Conservation (phyloP, 352 stramenopile species). For the Pythium sukuiense region DNA sequence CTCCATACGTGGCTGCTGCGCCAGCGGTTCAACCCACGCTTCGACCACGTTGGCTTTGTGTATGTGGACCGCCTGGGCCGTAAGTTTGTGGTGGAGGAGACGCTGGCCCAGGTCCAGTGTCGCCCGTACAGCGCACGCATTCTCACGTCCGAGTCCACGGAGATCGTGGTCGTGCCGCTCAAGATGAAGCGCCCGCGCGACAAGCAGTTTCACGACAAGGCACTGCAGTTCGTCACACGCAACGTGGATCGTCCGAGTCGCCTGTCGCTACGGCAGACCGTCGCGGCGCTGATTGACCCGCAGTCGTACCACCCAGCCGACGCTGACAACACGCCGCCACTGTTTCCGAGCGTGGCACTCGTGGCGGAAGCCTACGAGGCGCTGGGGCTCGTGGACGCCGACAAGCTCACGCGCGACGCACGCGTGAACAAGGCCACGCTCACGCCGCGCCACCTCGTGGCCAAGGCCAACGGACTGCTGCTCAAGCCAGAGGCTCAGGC, state of each 20-base stretch:
- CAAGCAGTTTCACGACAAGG: slow-evolving; percentile 62
- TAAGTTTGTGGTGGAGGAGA: slow-evolving; percentile 87
- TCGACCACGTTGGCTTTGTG: slow-evolving; percentile 81
- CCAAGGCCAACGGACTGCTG: slow-evolving; percentile 39
- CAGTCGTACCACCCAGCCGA: slow-evolving; percentile 20
- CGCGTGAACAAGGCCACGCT: slow-evolving; percentile 37
- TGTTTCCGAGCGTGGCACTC: slow-evolving; percentile 63
- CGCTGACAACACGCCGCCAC: slow-evolving; percentile 16
- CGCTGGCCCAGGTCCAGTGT: slow-evolving; percentile 73
- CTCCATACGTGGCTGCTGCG: slow-evolving; percentile 67
- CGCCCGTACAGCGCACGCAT: slow-evolving; percentile 76
- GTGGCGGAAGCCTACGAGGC: slow-evolving; percentile 69
- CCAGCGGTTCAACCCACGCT: slow-evolving; percentile 55
- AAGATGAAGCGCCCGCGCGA: slow-evolving; percentile 54
- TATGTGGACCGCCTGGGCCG: slow-evolving; percentile 78
- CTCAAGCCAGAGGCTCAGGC: slow-evolving; percentile 30
- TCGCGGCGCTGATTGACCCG: slow-evolving; percentile 47
- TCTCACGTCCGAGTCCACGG: slow-evolving; percentile 61
- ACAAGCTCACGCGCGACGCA: slow-evolving; percentile 31
- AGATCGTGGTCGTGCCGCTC: slow-evolving; percentile 80
- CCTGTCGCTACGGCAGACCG: slow-evolving; percentile 59
- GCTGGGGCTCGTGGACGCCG: slow-evolving; percentile 55
- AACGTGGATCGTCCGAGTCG: slow-evolving; percentile 57
- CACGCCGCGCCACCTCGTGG: slow-evolving; percentile 50
- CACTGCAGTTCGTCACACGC: slow-evolving; percentile 54